Evolutionary conservation across 768 basidiomycete species (phyloP).

Genomic region (Podaxis mareebaensis): DNA sequence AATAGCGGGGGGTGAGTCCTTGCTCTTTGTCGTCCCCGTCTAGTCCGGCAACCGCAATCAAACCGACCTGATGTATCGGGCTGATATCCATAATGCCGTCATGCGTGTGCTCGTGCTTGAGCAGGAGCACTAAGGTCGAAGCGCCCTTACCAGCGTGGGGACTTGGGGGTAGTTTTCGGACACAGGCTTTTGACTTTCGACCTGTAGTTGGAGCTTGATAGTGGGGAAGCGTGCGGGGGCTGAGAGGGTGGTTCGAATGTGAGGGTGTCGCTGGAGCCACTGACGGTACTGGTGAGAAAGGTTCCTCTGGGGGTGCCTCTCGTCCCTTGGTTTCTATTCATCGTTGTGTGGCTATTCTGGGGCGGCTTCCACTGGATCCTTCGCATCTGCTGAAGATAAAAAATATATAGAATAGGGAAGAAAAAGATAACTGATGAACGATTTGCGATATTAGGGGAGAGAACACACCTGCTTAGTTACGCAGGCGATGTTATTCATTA

Average conservation of each 20-base stretch:
- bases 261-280: conserved; percentile 19
- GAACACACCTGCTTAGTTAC: too few species aligned
- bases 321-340: not conserved
- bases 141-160: conserved; percentile 91
- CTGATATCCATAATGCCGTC: conserved; percentile 85
- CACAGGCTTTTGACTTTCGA: conserved; percentile 27
- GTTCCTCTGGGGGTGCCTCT: not conserved
- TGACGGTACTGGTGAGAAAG: conserved; percentile 19
- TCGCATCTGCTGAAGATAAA: too few species aligned
- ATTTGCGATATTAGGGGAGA: too few species aligned
- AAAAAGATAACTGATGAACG: too few species aligned
- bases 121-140: conserved; percentile 68
- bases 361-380: too few species aligned
- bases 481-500: too few species aligned
- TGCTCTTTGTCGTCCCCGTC: conserved; percentile 74
- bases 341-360: not conserved
- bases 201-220: conserved; percentile 38
- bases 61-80: conserved; percentile 62
- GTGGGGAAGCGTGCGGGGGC: conserved; percentile 22
- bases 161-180: conserved; percentile 54
- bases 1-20: conserved; percentile 91
- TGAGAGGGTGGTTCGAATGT: conserved; percentile 6
- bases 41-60: conserved; percentile 53
- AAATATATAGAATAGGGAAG: too few species aligned
- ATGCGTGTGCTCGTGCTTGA: conserved; percentile 91